phyloP scores from a whole-genome alignment of 2,329 filamentous ascomycete genomes.

The Ophiostoma sp. region DNA sequence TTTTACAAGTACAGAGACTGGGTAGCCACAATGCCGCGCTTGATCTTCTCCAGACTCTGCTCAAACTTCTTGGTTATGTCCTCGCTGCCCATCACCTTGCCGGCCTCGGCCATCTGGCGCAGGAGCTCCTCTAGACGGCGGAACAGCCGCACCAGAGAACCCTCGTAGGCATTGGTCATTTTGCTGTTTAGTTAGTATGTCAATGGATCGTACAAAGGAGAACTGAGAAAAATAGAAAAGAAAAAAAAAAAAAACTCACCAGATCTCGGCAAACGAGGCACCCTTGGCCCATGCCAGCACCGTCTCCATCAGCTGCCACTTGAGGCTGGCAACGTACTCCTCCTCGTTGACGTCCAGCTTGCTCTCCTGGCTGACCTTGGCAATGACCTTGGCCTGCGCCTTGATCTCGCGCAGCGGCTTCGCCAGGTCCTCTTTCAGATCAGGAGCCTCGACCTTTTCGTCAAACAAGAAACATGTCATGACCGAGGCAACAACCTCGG shows the following conservation, averaged over 20 bases:
- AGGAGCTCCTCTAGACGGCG: conserved; percentile 89
- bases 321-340: conserved; percentile 83
- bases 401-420: conserved; percentile 86
- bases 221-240: not conserved
- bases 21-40: conserved; percentile 89
- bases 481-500: conserved; percentile 79
- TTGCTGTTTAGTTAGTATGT: conserved; percentile 50
- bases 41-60: conserved; percentile 73
- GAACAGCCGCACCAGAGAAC: conserved; percentile 92
- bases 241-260: conserved; percentile 55
- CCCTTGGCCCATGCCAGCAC: conserved; percentile 89
- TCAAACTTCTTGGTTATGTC: conserved; percentile 93
- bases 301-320: conserved; percentile 95
- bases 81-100: conserved; percentile 97
- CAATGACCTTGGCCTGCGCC: conserved; percentile 77
- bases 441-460: conserved; percentile 77
- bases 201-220: not conserved
- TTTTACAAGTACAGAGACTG: conserved; percentile 81
- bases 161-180: conserved; percentile 99
- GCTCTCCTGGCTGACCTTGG: conserved; percentile 90
- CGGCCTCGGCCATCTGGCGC: conserved; percentile 89
- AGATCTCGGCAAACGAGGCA: conserved; percentile 85
- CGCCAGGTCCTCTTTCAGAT: conserved; percentile 74
- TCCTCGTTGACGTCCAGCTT: conserved; percentile 94
- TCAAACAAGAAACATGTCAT: conserved; percentile 97